These are phyloP conservation scores for Macrolepiota dolichaula DNA, from an alignment of 768 basidiomycete genomes.

Conservation along the genomic window DNA sequence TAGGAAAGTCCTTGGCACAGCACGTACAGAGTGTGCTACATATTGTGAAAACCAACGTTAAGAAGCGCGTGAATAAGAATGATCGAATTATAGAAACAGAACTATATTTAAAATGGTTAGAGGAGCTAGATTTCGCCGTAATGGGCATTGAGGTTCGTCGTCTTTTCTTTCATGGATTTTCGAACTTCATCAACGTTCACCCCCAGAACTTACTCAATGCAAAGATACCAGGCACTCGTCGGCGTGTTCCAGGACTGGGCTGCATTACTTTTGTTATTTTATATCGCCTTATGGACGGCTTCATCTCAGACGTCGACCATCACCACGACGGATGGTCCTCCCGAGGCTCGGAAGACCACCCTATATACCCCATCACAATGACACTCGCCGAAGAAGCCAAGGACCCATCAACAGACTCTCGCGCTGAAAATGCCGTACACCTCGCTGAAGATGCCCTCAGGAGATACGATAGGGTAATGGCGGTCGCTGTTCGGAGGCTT, in stretches of 20 bases:
- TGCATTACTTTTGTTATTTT: constrained; percentile 37
- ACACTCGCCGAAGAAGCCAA: constrained; percentile 43
- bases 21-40: constrained; percentile 31
- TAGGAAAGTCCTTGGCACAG: constrained; percentile 1
- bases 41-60: constrained; percentile 27
- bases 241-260: constrained; percentile 34
- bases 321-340: constrained; percentile 41
- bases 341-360: constrained; percentile 24
- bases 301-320: constrained; percentile 40
- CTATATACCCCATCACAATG: constrained; percentile 35
- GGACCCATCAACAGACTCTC: constrained; percentile 35
- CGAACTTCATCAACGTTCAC: background rate
- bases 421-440: constrained; percentile 33
- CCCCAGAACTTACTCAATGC: constrained; percentile 32
- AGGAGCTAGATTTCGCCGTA: constrained; percentile 34
- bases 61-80: constrained; percentile 23
- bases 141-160: constrained; percentile 32
- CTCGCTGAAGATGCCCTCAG: constrained; percentile 31
- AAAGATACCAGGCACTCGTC: constrained; percentile 33
- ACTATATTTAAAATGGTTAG: constrained; percentile 39
- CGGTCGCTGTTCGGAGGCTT: constrained; percentile 32
- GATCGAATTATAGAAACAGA: constrained; percentile 37
- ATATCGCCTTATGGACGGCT: constrained; percentile 40
- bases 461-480: constrained; percentile 35
- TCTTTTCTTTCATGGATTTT: background rate